Conservation (phyloP, 441 rosid genomes). For the Jatropha podagrica region DNA sequence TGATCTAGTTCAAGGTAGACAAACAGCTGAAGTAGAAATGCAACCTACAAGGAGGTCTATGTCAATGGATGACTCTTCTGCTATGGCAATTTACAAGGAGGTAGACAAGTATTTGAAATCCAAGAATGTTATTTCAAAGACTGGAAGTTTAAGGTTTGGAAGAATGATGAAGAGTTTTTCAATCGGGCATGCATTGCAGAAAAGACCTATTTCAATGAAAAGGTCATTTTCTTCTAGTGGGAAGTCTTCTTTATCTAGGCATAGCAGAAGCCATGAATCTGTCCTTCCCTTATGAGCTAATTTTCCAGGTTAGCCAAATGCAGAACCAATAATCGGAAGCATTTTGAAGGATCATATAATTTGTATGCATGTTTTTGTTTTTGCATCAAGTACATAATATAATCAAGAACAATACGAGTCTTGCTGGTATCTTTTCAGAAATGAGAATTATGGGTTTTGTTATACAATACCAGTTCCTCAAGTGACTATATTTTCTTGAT, state of each 20-base stretch:
- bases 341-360: not conserved
- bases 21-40: conserved; percentile 18
- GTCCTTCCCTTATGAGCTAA: conserved; percentile 31
- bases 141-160: conserved; percentile 24
- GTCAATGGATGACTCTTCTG: conserved; percentile 52
- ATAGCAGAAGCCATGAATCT: conserved; percentile 32
- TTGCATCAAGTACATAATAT: not conserved
- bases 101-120: conserved; percentile 20
- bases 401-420: not conserved
- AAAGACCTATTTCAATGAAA: conserved; percentile 41
- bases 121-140: conserved; percentile 20
- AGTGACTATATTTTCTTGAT: not conserved
- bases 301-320: conserved; percentile 6
- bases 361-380: not conserved
- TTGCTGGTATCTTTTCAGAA: not conserved
- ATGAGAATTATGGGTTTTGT: not conserved
- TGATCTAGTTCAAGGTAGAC: conserved; percentile 12
- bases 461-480: not conserved
- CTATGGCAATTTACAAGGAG: conserved; percentile 28
- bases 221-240: conserved; percentile 42
- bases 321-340: not conserved
- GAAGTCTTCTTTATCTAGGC: conserved; percentile 31
- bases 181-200: conserved; percentile 31
- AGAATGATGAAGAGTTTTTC: conserved; percentile 37
- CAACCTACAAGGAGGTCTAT: conserved; percentile 47